A percentile compares a stretch with the other conserved stretches of the same genome.
Evolutionary conservation across 176 grass and related monocot genomes (phyloP).

Genomic region (Cenchrus americanus): DNA sequence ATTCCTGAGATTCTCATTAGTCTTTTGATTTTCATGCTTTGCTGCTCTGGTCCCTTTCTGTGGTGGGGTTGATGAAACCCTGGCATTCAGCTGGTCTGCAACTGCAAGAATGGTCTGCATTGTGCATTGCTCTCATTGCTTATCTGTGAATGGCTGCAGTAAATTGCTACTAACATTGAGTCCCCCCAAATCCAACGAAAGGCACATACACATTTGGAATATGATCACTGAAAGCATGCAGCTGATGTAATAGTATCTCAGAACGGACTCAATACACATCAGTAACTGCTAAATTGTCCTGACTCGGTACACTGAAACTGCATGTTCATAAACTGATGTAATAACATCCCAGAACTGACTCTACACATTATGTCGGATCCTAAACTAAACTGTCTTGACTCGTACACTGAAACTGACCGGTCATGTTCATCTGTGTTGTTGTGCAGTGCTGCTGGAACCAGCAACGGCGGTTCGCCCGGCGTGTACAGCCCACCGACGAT

Average conservation of each 20-base stretch:
- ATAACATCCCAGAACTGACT: too few species aligned
- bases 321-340: too few species aligned
- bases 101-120: conserved; percentile 6
- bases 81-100: neutral
- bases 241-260: neutral
- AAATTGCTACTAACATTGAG: conserved; percentile 18
- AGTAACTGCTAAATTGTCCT: too few species aligned
- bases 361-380: neutral
- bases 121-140: neutral
- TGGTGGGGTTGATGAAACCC: neutral
- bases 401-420: neutral
- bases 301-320: too few species aligned
- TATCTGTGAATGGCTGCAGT: neutral
- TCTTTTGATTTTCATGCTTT: neutral
- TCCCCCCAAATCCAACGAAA: neutral
- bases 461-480: conserved; percentile 28
- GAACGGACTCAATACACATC: neutral
- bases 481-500: conserved; percentile 52
- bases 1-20: conserved; percentile 8
- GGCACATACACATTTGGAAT: neutral
- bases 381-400: neutral
- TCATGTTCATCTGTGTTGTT: conserved; percentile 39
- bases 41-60: neutral
- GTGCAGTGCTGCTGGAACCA: conserved; percentile 59
- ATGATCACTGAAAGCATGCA: conserved; percentile 2